Base-by-base conservation (phyloP, 441 rosid species). In the Croton setiger region DNA sequence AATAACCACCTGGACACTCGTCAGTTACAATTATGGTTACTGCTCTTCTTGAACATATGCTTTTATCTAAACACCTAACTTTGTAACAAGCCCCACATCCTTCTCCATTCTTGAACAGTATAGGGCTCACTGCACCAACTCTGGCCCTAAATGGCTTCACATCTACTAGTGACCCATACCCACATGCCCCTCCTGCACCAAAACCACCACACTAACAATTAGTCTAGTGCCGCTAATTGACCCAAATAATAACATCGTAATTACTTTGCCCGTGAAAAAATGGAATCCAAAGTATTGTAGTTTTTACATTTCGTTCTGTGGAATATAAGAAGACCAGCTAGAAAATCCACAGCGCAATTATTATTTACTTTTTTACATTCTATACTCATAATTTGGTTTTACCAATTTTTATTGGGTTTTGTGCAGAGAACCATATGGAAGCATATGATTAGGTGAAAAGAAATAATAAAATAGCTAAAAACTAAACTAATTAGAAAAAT, bases 1-100 rank as follows among this genome's bases (percentile, higher is more conserved):
- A 91, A 72, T 80, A 79, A 0, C 88, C 90, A 2, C 96, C 96
- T 0, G 88, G 98, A 75, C 97, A 89, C 87, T 89, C 94, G 77
- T 93, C 98, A 0, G 93, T 93, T 23, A 87, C 91, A 56, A 93
- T 93, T 55, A 91, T 78, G 23, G 98, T 93, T 67, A 81, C 96
- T 0, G 98, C 96, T 71, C 92, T 80, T 69, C 91, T 78, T 1
- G 98, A 90, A 79, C 99, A 94, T 0, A 90, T 82, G 77, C 82
- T 83, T 70, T 67, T 81, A 84, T 94, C 99, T 3, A 79, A 55
- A 74, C 99, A 94, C 71, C 81, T 74, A 1, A 92, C 93, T 70
- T 92, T 94, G 86, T 86, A 94, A 69, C 97, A 92, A 7, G 91
- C 94, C 2, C 98, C 99, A 36, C 99, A 94, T 0, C 98, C 98